These are phyloP conservation scores for Trichomonas vaginalis DNA, from an alignment of 208 protist species.

Conservation along the genomic window DNA sequence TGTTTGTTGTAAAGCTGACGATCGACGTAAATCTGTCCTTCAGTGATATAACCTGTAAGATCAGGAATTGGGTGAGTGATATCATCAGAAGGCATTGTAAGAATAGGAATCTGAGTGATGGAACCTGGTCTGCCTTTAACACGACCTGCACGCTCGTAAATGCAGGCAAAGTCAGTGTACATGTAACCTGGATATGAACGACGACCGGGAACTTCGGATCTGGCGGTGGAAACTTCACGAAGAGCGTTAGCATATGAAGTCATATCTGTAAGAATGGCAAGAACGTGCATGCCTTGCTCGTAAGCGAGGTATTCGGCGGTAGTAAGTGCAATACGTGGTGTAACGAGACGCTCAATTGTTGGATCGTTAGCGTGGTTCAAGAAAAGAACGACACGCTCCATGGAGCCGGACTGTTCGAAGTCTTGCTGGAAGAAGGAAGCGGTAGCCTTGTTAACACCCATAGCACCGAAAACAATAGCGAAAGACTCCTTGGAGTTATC, in stretches of 20 bases:
- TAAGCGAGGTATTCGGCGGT: conserved; percentile 99
- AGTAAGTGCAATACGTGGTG: conserved; percentile 94
- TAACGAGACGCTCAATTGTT: conserved; percentile 99
- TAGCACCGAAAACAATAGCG: conserved; percentile 99
- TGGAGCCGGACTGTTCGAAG: conserved; percentile 72
- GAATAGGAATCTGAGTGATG: conserved; percentile 99
- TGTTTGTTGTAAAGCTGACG: conserved; percentile 91
- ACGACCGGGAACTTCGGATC: conserved; percentile 97
- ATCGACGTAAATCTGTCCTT: conserved; percentile 90
- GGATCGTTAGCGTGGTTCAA: conserved; percentile 93
- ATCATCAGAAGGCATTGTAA: conserved; percentile 99
- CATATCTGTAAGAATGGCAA: conserved; percentile 99
- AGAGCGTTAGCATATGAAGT: conserved; percentile 98
- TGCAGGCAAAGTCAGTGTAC: conserved; percentile 98
- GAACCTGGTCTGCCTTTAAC: conserved; percentile 89
- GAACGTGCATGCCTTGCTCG: conserved; percentile 96
- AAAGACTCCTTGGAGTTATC: conserved; percentile 71
- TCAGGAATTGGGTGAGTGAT: conserved; percentile 99
- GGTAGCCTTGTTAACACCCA: conserved; percentile 99
- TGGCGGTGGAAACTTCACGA: conserved; percentile 93
- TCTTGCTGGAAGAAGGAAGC: conserved; percentile 98
- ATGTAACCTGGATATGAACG: conserved; percentile 99
- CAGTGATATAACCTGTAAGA: conserved; percentile 99
- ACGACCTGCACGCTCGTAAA: conserved; percentile 98
- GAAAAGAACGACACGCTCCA: conserved; percentile 80